These are phyloP conservation scores for Monascus purpureus DNA, from an alignment of 495 filamentous ascomycete genomes.

Conservation along the genomic window DNA sequence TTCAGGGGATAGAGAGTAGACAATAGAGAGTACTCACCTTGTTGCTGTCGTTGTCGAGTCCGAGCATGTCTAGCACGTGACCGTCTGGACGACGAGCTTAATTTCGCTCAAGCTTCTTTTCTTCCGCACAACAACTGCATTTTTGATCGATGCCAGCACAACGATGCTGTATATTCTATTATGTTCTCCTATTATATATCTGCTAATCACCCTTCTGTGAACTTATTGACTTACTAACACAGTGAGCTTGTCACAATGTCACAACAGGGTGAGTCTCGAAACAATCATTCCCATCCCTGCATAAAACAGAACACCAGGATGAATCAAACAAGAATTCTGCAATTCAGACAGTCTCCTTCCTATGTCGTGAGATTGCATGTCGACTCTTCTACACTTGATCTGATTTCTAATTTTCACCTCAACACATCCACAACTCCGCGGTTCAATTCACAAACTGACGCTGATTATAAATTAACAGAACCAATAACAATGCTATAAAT, in stretches of 20 bases:
- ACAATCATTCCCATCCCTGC: too few relatives aligned
- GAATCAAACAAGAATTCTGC: slow-evolving; percentile 40
- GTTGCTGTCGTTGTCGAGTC: background rate
- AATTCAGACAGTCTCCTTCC: slow-evolving; percentile 38
- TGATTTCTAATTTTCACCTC: slow-evolving; percentile 16
- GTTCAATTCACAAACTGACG: background rate
- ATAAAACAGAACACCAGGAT: slow-evolving; percentile 21
- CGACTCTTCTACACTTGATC: slow-evolving; percentile 46
- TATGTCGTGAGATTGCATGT: slow-evolving; percentile 31
- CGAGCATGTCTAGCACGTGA: too few relatives aligned
- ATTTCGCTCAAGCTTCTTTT: too few relatives aligned
- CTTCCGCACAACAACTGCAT: too few relatives aligned
- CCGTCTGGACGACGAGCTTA: too few relatives aligned
- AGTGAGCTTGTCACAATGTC: background rate
- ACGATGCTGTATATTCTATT: too few relatives aligned
- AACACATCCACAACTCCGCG: background rate
- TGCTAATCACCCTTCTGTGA: too few relatives aligned
- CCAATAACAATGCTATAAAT: background rate
- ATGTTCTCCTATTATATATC: too few relatives aligned
- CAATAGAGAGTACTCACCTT: too few relatives aligned
- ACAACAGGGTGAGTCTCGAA: too few relatives aligned
- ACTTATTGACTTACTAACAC: background rate
- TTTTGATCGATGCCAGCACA: too few relatives aligned
- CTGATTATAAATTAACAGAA: background rate
- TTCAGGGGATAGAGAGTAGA: too few relatives aligned